Evolutionary conservation across 2,329 filamentous ascomycete species (phyloP).

Genomic region (Fusarium sp.): DNA sequence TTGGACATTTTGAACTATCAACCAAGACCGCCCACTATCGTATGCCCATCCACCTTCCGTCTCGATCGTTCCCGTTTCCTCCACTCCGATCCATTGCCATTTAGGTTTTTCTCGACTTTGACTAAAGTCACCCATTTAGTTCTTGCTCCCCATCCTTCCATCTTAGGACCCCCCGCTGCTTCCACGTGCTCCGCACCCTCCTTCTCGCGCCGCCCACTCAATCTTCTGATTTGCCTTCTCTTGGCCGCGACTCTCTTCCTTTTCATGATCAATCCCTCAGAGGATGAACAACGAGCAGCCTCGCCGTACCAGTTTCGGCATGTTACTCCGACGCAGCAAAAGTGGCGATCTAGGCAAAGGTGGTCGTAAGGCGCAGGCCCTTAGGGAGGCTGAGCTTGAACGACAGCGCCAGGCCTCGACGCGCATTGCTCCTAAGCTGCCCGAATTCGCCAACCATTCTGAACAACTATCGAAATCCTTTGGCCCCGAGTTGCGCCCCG

Average conservation of each 20-base stretch:
- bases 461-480: constrained; percentile 58
- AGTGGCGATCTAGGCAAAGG: constrained; percentile 71
- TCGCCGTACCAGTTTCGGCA: constrained; percentile 59
- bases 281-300: constrained; percentile 46
- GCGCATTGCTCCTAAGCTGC: constrained; percentile 61
- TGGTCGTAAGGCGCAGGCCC: constrained; percentile 67
- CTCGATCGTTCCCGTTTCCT: constrained; percentile 26
- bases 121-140: constrained; percentile 14
- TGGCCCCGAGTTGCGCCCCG: constrained; percentile 66
- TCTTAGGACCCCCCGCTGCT: constrained; percentile 28
- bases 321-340: constrained; percentile 74
- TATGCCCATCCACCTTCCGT: constrained; percentile 17
- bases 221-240: constrained; percentile 20
- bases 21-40: constrained; percentile 16
- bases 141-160: constrained; percentile 22
- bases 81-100: constrained; percentile 16
- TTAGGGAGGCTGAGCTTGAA: constrained; percentile 60
- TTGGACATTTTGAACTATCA: constrained; percentile 12
- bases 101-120: constrained; percentile 27
- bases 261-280: constrained; percentile 38
- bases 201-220: constrained; percentile 29
- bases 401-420: constrained; percentile 59
- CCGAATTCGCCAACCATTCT: constrained; percentile 60
- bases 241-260: constrained; percentile 36
- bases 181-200: constrained; percentile 39